These are phyloP conservation scores for Vaccinium darrowii DNA, from an alignment of 148 eudicot genomes.

Conservation along the genomic window DNA sequence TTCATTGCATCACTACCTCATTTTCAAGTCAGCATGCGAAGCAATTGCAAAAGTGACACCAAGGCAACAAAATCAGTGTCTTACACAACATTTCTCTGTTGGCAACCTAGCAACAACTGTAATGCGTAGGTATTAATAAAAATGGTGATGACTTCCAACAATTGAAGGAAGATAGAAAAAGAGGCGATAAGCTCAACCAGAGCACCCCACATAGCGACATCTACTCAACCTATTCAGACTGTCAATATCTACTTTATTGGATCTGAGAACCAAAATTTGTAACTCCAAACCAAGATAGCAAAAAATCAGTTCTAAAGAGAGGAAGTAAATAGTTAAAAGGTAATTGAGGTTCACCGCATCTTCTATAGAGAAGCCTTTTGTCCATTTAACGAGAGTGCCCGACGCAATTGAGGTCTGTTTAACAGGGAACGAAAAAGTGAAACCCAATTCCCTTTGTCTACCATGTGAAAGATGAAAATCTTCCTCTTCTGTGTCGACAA, in stretches of 20 bases:
- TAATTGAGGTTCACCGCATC: constrained; percentile 57
- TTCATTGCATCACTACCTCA: neutral
- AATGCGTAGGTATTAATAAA: neutral
- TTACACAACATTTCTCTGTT: neutral
- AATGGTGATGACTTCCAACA: neutral
- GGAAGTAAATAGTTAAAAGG: constrained; percentile 6
- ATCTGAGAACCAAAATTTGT: neutral
- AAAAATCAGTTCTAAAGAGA: neutral
- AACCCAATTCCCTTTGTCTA: constrained; percentile 91
- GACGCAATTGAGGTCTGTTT: constrained; percentile 75
- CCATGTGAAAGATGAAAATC: constrained; percentile 68
- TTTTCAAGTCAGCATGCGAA: neutral
- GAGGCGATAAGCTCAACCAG: neutral
- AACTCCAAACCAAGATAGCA: neutral
- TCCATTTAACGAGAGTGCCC: constrained; percentile 86
- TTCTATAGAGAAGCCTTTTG: constrained; percentile 84
- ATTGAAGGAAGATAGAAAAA: neutral
- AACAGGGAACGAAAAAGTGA: constrained; percentile 98
- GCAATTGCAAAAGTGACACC: neutral
- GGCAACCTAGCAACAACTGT: constrained; percentile 1
- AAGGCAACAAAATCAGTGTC: neutral
- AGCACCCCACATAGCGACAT: neutral
- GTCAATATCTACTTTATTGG: neutral
- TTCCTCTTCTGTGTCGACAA: constrained; percentile 86
- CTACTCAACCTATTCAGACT: neutral